Percentiles rank a stretch among this genome's conserved stretches.
Conservation (phyloP, 768 basidiomycete species). For the Strobilomyces echinocephalus region DNA sequence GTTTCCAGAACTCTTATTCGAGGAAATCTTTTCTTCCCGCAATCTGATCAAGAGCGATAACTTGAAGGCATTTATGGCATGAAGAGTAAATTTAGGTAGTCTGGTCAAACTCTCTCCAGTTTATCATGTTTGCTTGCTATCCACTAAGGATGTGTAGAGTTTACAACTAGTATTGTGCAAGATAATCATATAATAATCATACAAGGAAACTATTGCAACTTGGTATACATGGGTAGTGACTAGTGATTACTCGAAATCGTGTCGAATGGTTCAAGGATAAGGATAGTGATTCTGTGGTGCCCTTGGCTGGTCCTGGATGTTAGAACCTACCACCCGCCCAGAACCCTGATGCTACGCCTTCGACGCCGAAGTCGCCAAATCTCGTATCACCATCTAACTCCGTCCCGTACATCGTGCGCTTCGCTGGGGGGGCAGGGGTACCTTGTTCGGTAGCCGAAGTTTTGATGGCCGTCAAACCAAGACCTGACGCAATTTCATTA, state of each 20-base stretch:
- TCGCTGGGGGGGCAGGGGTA: conserved; percentile 44
- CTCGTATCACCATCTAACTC: conserved; percentile 78
- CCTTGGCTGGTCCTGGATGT: not conserved
- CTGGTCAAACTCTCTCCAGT: not conserved
- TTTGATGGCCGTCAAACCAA: conserved; percentile 39
- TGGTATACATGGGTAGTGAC: conserved; percentile 8
- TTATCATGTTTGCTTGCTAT: not conserved
- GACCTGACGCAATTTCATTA: conserved; percentile 42
- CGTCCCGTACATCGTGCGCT: conserved; percentile 79
- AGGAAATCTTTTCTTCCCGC: conserved; percentile 75
- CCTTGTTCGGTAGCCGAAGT: conserved; percentile 36
- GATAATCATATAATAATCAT: not conserved
- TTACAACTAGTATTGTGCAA: conserved; percentile 16
- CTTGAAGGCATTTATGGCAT: not conserved
- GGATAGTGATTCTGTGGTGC: not conserved
- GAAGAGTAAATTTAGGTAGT: not conserved
- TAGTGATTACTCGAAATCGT: conserved; percentile 1
- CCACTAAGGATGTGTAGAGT: not conserved
- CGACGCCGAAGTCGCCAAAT: conserved; percentile 80
- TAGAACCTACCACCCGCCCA: conserved; percentile 53
- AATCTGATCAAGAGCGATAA: conserved; percentile 36
- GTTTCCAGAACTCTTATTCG: conserved; percentile 60
- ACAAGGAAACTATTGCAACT: not conserved
- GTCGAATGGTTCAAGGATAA: conserved; percentile 6
- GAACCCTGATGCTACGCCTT: conserved; percentile 69